A percentile compares a stretch with the other conserved stretches of the same genome.
Evolutionary conservation across 805 yeast genomes (phyloP).

Genomic region (Nakazawaea anatomiae): DNA sequence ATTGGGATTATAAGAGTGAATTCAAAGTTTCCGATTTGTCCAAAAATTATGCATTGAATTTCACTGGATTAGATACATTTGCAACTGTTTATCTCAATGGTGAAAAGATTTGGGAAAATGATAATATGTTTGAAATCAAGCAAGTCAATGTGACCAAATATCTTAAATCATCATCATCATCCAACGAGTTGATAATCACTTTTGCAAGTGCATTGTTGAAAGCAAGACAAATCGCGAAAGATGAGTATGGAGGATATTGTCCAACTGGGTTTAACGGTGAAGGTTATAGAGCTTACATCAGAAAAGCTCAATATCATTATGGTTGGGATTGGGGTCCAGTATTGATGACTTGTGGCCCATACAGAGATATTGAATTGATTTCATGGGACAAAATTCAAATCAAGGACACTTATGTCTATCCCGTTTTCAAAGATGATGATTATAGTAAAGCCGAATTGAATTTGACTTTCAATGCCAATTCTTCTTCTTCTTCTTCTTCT

Average conservation of each 20-base stretch:
- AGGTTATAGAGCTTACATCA: conserved; percentile 32
- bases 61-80: conserved; percentile 40
- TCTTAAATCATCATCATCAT: conserved; percentile 9
- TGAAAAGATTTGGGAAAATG: conserved; percentile 25
- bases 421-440: not conserved
- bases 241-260: conserved; percentile 19
- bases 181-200: conserved; percentile 27
- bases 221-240: conserved; percentile 27
- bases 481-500: conserved; percentile 13
- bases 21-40: conserved; percentile 12
- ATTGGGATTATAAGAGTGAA: conserved; percentile 38
- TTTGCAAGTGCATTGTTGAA: conserved; percentile 32
- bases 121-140: conserved; percentile 38
- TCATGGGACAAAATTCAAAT: conserved; percentile 15
- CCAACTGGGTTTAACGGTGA: conserved; percentile 35
- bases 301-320: conserved; percentile 49
- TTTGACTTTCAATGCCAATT: not conserved
- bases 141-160: conserved; percentile 21
- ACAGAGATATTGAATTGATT: conserved; percentile 28
- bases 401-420: conserved; percentile 1
- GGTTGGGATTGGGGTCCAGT: conserved; percentile 59
- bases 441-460: not conserved
- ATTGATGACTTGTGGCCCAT: conserved; percentile 39
- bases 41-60: conserved; percentile 22
- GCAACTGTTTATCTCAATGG: conserved; percentile 36